Base-by-base conservation (phyloP, 176 grass and related monocot species). In the Oryza glumipatula region DNA sequence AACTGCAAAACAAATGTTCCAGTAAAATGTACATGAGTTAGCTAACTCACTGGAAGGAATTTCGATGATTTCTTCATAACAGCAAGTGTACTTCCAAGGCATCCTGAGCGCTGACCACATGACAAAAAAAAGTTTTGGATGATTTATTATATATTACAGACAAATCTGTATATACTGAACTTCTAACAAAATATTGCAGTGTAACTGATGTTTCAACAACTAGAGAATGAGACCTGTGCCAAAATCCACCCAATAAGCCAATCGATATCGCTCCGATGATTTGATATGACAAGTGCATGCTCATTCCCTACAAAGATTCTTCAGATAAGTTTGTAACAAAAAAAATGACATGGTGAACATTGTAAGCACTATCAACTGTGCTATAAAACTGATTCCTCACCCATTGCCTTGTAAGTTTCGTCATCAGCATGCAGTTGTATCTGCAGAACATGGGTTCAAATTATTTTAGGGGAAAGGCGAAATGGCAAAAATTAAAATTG, bases 51-150 rank as follows among this genome's bases (percentile, higher is more conserved):
- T 49, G 92, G 92, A 44, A 97, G 92, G 65, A 91, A 92, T 65
- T 97, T 97, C 19, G 92, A 97, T 75, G 90, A 91, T 65, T 94
- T 97, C 68, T 97, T 97, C 95, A 97, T 97, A 30, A 97, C 95
- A 86, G 95, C 95, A 7, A 97, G 86, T 13, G 95, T 54, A 64
- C 92, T 94, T 85, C 92, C 95, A 81, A 97, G 95, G 87, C 95
- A 97, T 78, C 95, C 88, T 48, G 95, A 92, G 9, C 92, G 92
- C 95, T 97, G 90, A 91, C 14, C 30, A 70, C 38, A 76, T 45
- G 1, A 9, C 49, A 64, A 76, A 65, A 24, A 47, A 2, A 41
- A 13, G 44, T 77, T 22, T 65, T 7, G 68, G 16, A 72, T 36
- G 15, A 67, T 79, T 68, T 56, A 38, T 70, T 17, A 47, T 35